phyloP scores from a whole-genome alignment of 768 basidiomycete species.

The Rhodosporidiobolus odoratus region DNA sequence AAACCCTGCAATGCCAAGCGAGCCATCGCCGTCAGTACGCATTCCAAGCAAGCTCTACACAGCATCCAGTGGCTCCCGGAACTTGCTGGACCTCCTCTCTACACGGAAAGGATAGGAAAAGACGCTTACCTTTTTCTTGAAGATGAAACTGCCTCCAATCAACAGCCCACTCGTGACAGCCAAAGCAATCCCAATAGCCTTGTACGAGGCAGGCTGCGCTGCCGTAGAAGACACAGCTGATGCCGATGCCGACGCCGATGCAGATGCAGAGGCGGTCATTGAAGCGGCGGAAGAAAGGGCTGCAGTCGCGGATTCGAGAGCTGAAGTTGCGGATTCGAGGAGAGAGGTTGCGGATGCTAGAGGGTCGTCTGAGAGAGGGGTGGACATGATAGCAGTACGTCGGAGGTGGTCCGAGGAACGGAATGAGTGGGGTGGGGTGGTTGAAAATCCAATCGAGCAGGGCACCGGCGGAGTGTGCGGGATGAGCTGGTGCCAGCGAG shows the following conservation, averaged over 20 bases:
- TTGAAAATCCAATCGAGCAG: too few relatives aligned
- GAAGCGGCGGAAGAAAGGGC: not conserved
- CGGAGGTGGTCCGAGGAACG: too few relatives aligned
- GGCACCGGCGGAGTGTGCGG: too few relatives aligned
- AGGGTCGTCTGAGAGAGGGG: too few relatives aligned
- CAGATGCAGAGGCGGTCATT: constrained; percentile 37
- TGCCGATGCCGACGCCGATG: constrained; percentile 37
- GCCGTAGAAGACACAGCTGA: constrained; percentile 22
- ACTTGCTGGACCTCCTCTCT: too few relatives aligned
- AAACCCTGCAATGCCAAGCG: constrained; percentile 26
- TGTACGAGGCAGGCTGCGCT: constrained; percentile 45
- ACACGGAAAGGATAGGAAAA: not conserved
- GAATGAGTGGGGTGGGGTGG: too few relatives aligned
- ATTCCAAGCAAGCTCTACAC: too few relatives aligned
- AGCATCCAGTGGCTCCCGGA: too few relatives aligned
- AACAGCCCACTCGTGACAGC: constrained; percentile 66
- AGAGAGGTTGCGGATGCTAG: not conserved
- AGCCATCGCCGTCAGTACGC: too few relatives aligned
- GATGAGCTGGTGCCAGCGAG: too few relatives aligned
- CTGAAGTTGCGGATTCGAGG: not conserved
- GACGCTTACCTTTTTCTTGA: constrained; percentile 84
- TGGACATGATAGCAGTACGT: too few relatives aligned
- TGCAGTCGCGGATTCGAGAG: not conserved
- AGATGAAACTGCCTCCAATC: constrained; percentile 87
- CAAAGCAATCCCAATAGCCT: constrained; percentile 49